Conservation (phyloP, 2,329 filamentous ascomycete species). For the Cytospora paraplurivora region DNA sequence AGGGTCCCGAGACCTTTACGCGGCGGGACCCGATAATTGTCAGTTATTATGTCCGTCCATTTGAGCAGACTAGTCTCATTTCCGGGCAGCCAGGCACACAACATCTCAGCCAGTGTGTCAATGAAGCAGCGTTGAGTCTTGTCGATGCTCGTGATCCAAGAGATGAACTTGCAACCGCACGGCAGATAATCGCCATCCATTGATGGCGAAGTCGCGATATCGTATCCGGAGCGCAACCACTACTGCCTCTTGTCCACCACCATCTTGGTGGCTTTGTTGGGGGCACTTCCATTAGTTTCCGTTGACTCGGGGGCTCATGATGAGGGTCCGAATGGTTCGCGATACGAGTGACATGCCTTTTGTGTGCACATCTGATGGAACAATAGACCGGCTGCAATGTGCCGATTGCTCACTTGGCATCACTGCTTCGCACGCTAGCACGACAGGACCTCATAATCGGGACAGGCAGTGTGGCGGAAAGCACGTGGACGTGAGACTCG, state of each 20-base stretch:
- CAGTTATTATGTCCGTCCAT: no score
- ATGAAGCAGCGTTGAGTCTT: neutral
- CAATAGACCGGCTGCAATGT: neutral
- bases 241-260: no score
- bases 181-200: no score
- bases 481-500: slow-evolving; percentile 9
- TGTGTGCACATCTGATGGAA: neutral
- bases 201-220: neutral
- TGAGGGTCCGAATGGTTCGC: neutral
- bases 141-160: neutral
- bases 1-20: neutral
- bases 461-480: neutral
- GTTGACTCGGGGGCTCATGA: neutral
- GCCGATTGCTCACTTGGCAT: neutral
- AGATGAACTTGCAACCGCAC: neutral
- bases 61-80: neutral
- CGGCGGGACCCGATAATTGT: neutral
- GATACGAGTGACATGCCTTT: neutral
- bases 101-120: neutral
- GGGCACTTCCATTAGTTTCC: no score
- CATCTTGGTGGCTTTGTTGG: no score
- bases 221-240: no score
- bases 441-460: slow-evolving; percentile 4
- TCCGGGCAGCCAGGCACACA: neutral
- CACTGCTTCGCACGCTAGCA: neutral